These are phyloP conservation scores for Cantharellus anzutake DNA, from an alignment of 768 basidiomycete species.

Conservation along the genomic window DNA sequence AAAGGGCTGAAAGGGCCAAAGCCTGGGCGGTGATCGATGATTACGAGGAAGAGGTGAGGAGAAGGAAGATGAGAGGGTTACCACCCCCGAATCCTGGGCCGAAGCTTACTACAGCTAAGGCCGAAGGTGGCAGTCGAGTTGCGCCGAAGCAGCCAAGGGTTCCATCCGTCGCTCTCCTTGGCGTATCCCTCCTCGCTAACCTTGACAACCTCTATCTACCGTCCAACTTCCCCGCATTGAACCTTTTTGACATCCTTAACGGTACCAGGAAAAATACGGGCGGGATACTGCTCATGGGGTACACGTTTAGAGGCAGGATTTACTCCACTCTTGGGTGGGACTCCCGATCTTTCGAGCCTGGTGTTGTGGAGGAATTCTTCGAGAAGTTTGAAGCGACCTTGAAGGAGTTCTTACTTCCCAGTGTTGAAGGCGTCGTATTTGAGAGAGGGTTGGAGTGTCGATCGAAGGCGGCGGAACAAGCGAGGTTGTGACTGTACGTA, in stretches of 20 bases:
- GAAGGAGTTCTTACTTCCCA: slow-evolving; percentile 32
- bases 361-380: slow-evolving; percentile 2
- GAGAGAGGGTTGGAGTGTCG: too few species aligned
- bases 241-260: slow-evolving; percentile 16
- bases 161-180: slow-evolving; percentile 16
- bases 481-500: too few species aligned
- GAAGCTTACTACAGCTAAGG: background rate
- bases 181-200: slow-evolving; percentile 21
- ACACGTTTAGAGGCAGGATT: background rate
- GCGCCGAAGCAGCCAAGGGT: background rate
- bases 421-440: too few species aligned
- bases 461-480: too few species aligned
- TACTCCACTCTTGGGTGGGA: background rate
- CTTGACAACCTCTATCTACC: slow-evolving; percentile 18
- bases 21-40: slow-evolving; percentile 64
- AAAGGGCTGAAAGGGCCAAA: slow-evolving; percentile 40
- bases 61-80: background rate
- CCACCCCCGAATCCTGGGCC: background rate
- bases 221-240: slow-evolving; percentile 9
- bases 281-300: slow-evolving; percentile 18
- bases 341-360: background rate
- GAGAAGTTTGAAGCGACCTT: slow-evolving; percentile 32
- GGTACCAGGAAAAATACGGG: slow-evolving; percentile 18
- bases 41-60: slow-evolving; percentile 23
- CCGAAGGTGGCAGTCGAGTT: background rate